Evolutionary conservation across 768 basidiomycete genomes (phyloP).

Genomic region (Panaeolus cyanescens): DNA sequence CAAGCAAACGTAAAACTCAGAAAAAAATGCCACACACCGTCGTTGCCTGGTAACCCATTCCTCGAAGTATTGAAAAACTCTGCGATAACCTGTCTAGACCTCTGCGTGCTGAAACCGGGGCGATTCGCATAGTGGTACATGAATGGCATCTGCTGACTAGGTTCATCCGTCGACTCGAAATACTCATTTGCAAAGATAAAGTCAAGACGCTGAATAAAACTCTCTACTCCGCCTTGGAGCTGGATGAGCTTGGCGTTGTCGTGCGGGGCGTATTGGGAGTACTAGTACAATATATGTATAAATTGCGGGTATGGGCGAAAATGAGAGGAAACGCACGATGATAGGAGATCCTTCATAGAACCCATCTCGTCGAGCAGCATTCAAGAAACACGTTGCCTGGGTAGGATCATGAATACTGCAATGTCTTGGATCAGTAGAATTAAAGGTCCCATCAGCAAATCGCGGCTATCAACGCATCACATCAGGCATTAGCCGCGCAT

Average conservation of each 20-base stretch:
- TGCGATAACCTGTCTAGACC: conserved; percentile 56
- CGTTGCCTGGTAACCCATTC: conserved; percentile 65
- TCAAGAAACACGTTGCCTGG: conserved; percentile 59
- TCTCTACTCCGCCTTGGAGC: conserved; percentile 57
- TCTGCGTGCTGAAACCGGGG: conserved; percentile 59
- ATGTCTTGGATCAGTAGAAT: conserved; percentile 66
- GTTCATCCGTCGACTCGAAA: conserved; percentile 66
- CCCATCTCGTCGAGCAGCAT: conserved; percentile 55
- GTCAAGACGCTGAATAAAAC: conserved; percentile 56
- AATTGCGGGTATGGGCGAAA: background rate
- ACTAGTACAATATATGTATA: background rate
- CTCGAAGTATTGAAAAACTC: conserved; percentile 56
- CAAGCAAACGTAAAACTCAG: background rate
- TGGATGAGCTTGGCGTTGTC: conserved; percentile 63
- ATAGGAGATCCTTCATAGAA: conserved; percentile 54
- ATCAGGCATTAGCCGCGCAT: background rate
- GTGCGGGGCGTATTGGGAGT: conserved; percentile 58
- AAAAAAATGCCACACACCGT: conserved; percentile 41
- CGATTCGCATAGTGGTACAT: conserved; percentile 72
- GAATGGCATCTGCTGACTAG: conserved; percentile 67
- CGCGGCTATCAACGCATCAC: conserved; percentile 49
- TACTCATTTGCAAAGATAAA: conserved; percentile 58
- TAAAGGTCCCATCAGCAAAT: conserved; percentile 58
- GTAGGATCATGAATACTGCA: conserved; percentile 65
- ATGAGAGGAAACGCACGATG: background rate